Percentiles rank a stretch among this genome's conserved stretches.
These are phyloP conservation scores for Anethum foeniculum DNA, from an alignment of 140 eudicot species.

Conservation along the genomic window DNA sequence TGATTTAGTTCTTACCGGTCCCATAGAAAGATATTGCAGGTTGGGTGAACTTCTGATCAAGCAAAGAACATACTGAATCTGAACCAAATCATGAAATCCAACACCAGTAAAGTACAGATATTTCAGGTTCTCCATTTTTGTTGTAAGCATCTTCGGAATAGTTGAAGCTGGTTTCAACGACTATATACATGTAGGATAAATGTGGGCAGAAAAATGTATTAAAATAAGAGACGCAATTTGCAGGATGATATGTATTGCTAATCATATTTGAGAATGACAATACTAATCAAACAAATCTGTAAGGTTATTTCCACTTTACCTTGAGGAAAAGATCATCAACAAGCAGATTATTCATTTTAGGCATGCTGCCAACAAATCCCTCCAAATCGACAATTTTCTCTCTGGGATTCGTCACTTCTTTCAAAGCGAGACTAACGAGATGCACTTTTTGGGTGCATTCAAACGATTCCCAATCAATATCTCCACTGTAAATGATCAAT, in stretches of 20 bases:
- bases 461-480: background rate
- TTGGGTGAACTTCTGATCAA: conserved; percentile 2
- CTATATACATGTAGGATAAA: background rate
- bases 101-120: background rate
- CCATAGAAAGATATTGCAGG: background rate
- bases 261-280: background rate
- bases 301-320: background rate
- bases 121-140: background rate
- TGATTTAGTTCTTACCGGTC: background rate
- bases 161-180: background rate
- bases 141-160: background rate
- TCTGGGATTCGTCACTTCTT: background rate
- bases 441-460: background rate
- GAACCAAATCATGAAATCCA: background rate
- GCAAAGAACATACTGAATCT: background rate
- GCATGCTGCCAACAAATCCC: background rate
- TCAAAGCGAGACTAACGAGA: background rate
- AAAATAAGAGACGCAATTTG: background rate
- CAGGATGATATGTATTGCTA: background rate
- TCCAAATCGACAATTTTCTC: background rate
- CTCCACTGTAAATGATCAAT: background rate
- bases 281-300: background rate
- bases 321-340: conserved; percentile 1
- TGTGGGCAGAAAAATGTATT: background rate
- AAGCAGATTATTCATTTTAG: background rate